Conservation (phyloP, 306 rosid species). For the Prinsepia uniflora region DNA sequence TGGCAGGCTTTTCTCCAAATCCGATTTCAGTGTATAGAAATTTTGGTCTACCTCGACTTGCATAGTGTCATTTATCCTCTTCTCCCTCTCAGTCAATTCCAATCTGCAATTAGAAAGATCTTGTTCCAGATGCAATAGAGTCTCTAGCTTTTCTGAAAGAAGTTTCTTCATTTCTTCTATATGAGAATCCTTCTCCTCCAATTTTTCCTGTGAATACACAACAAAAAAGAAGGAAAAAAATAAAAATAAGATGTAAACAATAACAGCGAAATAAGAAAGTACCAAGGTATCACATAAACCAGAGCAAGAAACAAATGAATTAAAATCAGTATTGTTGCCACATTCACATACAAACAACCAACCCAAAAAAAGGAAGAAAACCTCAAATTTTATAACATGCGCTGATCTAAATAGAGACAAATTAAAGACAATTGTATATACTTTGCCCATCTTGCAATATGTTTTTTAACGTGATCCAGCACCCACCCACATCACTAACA, state of each 20-base stretch:
- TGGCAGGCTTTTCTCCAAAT: not conserved
- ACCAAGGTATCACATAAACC: not conserved
- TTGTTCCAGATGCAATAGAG: slow-evolving; percentile 51
- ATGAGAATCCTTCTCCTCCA: slow-evolving; percentile 58
- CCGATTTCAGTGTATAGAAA: not conserved
- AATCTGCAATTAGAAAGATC: slow-evolving; percentile 59
- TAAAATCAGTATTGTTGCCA: not conserved
- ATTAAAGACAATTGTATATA: not conserved
- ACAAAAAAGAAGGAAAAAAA: not conserved
- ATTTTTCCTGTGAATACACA: slow-evolving; percentile 47
- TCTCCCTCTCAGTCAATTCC: slow-evolving; percentile 66
- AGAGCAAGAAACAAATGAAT: not conserved
- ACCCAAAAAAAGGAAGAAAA: not conserved
- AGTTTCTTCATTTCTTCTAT: slow-evolving; percentile 50
- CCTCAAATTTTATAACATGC: not conserved
- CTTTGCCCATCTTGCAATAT: not conserved
- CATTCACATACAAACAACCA: not conserved
- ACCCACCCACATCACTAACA: not conserved
- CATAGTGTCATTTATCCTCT: slow-evolving; percentile 48
- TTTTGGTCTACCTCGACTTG: slow-evolving; percentile 56
- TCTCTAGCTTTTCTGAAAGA: slow-evolving; percentile 54
- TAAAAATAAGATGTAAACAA: not conserved
- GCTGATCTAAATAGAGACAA: not conserved
- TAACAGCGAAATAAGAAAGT: not conserved
- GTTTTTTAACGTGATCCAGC: not conserved